Percentiles rank a stretch among this genome's conserved stretches.
phyloP scores from a whole-genome alignment of 257 asterid species.

The Coffea eugenioides region DNA sequence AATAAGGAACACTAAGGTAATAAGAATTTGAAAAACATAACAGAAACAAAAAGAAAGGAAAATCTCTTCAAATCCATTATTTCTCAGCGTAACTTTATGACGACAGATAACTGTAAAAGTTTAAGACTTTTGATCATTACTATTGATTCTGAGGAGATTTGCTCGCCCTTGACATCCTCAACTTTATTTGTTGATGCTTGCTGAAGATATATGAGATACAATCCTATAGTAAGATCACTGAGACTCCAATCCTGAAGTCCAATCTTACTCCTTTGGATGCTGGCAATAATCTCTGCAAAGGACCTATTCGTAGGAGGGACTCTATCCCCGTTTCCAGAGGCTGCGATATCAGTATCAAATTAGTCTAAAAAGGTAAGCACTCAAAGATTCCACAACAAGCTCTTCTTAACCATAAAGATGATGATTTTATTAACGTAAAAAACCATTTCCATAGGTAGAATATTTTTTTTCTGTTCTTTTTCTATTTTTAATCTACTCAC shows the following conservation, averaged over 20 bases:
- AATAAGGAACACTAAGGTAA: constrained; percentile 19
- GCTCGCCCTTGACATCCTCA: constrained; percentile 76
- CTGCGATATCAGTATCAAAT: constrained; percentile 37
- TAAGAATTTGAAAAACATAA: constrained; percentile 5
- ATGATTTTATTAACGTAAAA: neutral
- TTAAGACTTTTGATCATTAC: constrained; percentile 41
- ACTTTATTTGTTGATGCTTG: constrained; percentile 64
- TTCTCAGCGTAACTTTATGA: neutral
- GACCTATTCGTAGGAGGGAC: constrained; percentile 67
- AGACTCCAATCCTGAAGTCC: constrained; percentile 96
- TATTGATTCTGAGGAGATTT: constrained; percentile 62
- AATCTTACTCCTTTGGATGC: constrained; percentile 82
- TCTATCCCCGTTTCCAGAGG: constrained; percentile 44
- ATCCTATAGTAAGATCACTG: constrained; percentile 86
- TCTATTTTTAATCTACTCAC: neutral
- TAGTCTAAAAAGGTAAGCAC: neutral
- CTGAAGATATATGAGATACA: constrained; percentile 82
- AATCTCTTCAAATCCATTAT: neutral
- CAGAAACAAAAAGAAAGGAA: neutral
- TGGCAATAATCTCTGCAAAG: constrained; percentile 67
- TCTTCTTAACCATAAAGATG: neutral
- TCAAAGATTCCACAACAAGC: neutral
- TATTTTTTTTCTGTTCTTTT: too few relatives aligned
- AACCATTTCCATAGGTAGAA: neutral
- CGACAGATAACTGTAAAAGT: neutral